Percentiles rank a stretch among this genome's conserved stretches.
Evolutionary conservation across 2,329 filamentous ascomycete genomes (phyloP).

Genomic region (Diaporthe australafricana): DNA sequence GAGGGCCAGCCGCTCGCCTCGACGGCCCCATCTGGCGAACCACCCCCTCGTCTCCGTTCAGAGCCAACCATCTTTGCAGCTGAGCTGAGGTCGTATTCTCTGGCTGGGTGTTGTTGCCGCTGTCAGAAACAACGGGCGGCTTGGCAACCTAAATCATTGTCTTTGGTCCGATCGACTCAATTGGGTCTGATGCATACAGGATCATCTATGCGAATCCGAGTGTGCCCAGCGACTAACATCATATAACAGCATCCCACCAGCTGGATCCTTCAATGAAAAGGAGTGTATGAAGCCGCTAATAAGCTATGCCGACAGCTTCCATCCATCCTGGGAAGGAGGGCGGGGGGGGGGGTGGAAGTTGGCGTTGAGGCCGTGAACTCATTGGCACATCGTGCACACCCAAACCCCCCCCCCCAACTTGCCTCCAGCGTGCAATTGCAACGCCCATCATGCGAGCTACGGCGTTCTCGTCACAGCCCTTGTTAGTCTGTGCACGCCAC

Average conservation of each 20-base stretch:
- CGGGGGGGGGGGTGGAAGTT: neutral
- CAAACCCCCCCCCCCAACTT: neutral
- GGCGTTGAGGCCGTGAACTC: neutral
- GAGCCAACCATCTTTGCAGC: neutral
- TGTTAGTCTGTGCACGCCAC: conserved; percentile 16
- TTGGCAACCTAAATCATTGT: conserved; percentile 19
- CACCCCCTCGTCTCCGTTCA: neutral
- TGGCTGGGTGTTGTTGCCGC: neutral
- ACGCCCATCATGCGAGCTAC: conserved; percentile 11
- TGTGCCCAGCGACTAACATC: neutral
- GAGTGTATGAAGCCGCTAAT: conserved; percentile 15
- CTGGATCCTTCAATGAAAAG: neutral
- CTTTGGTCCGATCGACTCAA: neutral
- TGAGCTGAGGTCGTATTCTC: neutral
- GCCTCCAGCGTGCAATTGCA: conserved; percentile 20
- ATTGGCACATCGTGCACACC: neutral
- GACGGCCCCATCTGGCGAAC: conserved; percentile 12
- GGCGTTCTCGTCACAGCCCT: conserved; percentile 15
- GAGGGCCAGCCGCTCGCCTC: neutral
- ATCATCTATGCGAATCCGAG: neutral
- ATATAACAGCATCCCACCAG: conserved; percentile 7
- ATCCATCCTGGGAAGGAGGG: neutral
- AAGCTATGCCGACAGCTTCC: conserved; percentile 13
- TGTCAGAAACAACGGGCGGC: conserved; percentile 27
- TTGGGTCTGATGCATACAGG: conserved; percentile 4